A percentile compares a stretch with the other conserved stretches of the same genome.
phyloP scores from a whole-genome alignment of 768 basidiomycete genomes.

The Rhodotorula kratochvilovae region DNA sequence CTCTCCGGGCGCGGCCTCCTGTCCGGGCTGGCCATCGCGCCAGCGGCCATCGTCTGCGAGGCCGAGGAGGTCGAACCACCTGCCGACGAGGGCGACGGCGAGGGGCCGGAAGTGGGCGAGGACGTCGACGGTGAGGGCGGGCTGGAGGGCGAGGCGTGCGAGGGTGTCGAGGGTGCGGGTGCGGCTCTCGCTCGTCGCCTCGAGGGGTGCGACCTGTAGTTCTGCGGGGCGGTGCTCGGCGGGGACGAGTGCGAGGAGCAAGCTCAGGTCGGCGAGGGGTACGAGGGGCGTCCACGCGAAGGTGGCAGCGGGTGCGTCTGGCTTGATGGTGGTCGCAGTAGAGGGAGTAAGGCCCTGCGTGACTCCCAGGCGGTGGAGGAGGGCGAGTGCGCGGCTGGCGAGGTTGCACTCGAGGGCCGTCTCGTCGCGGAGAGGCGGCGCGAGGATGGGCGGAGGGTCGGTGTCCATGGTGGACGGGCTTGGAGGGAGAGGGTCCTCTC shows the following conservation, averaged over 20 bases:
- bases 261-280: constrained; percentile 19
- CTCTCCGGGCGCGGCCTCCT: constrained; percentile 43
- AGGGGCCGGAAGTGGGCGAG: constrained; percentile 69
- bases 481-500: no score
- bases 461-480: background rate
- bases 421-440: background rate
- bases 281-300: constrained; percentile 23
- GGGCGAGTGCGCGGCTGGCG: background rate
- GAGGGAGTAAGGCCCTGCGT: background rate
- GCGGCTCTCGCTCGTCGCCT: background rate
- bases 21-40: constrained; percentile 17
- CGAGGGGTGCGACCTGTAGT: background rate
- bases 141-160: constrained; percentile 59
- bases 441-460: background rate
- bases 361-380: background rate
- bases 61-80: constrained; percentile 63
- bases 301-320: constrained; percentile 1
- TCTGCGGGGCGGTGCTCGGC: constrained; percentile 3
- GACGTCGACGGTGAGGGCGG: constrained; percentile 62
- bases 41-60: constrained; percentile 46
- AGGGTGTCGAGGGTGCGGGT: constrained; percentile 54
- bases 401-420: constrained; percentile 1
- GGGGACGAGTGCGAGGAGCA: constrained; percentile 13
- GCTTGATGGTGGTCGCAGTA: background rate
- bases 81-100: constrained; percentile 68